Evolutionary conservation across 305 asterid species (phyloP), one percentile per base, ranked within the genome.

Genomic region (Coffea humblotiana): DNA sequence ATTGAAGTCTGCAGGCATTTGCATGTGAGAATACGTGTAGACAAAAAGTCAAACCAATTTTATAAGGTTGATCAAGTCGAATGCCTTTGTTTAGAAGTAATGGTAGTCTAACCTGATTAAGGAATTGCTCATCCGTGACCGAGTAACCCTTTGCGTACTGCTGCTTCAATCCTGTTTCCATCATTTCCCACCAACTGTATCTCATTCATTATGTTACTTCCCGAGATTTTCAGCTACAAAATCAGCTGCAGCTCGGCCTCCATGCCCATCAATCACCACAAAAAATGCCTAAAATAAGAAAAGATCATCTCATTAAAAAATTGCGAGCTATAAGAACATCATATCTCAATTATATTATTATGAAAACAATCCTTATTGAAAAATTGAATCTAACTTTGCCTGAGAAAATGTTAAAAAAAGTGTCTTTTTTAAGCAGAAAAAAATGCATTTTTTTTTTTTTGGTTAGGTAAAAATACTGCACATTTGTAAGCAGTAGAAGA

Each of bases 221-320:
- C 90, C 90, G 35, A 89, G 84, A 82, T 87, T 89, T 81, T 87
- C 80, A 71, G 87, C 87, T 66, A 89, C 92, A 67, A 78, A 87
- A 47, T 89, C 90, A 68, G 87, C 85, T 2, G 92, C 89, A 2
- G 82, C 87, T 32, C 82, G 80, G 23, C 92, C 92, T 73, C 92
- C 92, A 71, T 89, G 92, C 32, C 90, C 92, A 49, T 89, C 92
- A 71, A 84, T 85, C 66, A 89, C 92, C 60, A 83, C 86, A 61
- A 89, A 89, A 60, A 89, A 89, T 2, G 92, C 92, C 92, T 89
- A 75, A 3, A 35, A 27, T 11, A 69, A 25, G 7, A 32, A 71
- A 56, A 51, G 43, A 21, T 58, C n/a, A 15, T 19, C 16, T 10
- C 14, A 72, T 45, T 0, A 14, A 29, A 14, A 19, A 19, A 25